These are phyloP conservation scores for Metschnikowia lochheadii DNA, from an alignment of 805 yeast genomes.

Conservation along the genomic window DNA sequence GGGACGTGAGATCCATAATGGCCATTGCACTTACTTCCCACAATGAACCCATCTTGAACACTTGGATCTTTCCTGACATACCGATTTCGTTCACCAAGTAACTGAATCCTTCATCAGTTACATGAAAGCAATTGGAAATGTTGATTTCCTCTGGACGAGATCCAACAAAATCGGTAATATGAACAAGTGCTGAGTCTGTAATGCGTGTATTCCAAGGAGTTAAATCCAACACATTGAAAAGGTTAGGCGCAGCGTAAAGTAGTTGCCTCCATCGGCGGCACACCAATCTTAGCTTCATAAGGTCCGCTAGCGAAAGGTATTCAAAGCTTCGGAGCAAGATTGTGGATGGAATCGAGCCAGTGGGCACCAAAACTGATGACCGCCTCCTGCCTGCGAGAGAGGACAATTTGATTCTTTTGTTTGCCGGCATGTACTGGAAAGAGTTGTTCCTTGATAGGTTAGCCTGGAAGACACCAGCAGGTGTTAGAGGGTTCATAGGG, in stretches of 20 bases:
- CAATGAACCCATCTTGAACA: constrained; percentile 58
- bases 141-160: constrained; percentile 58
- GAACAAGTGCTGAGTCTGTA: constrained; percentile 52
- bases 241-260: constrained; percentile 50
- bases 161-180: constrained; percentile 67
- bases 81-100: constrained; percentile 70
- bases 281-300: constrained; percentile 56
- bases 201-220: constrained; percentile 59
- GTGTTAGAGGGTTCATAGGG: constrained; percentile 34
- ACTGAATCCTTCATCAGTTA: constrained; percentile 72
- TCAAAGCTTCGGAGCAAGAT: constrained; percentile 52
- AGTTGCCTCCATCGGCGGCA: constrained; percentile 69
- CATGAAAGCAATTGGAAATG: constrained; percentile 70
- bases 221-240: constrained; percentile 52
- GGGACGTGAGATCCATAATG: constrained; percentile 70
- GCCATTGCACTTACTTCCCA: constrained; percentile 84
- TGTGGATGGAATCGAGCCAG: constrained; percentile 59
- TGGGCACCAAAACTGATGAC: constrained; percentile 51
- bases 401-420: constrained; percentile 49
- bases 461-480: constrained; percentile 2
- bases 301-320: constrained; percentile 49
- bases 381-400: constrained; percentile 44
- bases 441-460: constrained; percentile 19
- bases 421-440: constrained; percentile 53
- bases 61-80: constrained; percentile 53